These are phyloP conservation scores for Colletotrichum aenigma DNA, from an alignment of 2,329 filamentous ascomycete genomes.

Conservation along the genomic window DNA sequence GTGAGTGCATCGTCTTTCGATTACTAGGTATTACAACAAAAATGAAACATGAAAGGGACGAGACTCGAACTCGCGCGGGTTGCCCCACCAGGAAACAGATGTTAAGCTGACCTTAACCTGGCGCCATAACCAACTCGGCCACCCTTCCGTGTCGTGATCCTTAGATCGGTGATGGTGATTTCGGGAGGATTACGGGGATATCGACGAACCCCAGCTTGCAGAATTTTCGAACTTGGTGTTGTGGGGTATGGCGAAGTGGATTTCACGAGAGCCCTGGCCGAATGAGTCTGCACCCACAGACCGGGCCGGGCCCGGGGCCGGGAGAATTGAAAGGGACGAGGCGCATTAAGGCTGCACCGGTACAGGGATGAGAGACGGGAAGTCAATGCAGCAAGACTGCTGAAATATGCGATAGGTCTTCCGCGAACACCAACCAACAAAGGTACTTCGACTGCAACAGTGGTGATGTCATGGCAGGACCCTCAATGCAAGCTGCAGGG, in stretches of 20 bases:
- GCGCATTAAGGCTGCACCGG: neutral
- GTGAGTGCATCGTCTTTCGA: neutral
- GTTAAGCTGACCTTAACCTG: neutral
- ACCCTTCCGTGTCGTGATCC: neutral
- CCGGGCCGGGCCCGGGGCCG: neutral
- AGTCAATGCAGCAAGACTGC: neutral
- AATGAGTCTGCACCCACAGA: neutral
- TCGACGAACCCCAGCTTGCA: neutral
- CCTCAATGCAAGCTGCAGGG: neutral
- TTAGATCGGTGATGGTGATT: neutral
- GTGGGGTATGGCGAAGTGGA: neutral
- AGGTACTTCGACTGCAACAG: neutral
- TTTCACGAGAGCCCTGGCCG: neutral
- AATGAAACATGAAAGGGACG: neutral
- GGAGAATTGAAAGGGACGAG: neutral
- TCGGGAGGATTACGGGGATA: neutral
- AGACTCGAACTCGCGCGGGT: neutral
- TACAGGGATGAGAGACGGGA: neutral
- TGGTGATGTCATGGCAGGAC: neutral
- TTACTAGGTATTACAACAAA: neutral
- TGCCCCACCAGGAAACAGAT: neutral
- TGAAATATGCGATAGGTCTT: neutral
- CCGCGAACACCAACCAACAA: neutral
- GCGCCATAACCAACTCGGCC: neutral
- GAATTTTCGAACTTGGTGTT: neutral